Percentiles rank a stretch among this genome's conserved stretches.
These are phyloP conservation scores for Penicillium sclerotigenum DNA, from an alignment of 2,329 filamentous ascomycete species.

Conservation along the genomic window DNA sequence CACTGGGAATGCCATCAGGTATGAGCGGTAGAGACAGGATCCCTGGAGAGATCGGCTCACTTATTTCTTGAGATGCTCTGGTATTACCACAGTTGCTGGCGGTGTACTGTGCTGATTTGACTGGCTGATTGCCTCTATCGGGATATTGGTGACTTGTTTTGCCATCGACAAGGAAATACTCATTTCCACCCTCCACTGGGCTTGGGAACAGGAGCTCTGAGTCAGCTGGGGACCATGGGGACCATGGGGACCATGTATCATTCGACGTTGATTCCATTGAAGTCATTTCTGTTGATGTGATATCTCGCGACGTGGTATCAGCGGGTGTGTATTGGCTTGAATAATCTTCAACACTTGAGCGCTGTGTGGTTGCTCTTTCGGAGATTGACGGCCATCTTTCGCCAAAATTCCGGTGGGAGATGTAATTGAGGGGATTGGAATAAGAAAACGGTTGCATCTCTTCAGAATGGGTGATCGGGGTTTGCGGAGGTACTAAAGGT, in stretches of 20 bases:
- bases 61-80: constrained; percentile 14
- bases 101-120: constrained; percentile 20
- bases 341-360: background rate
- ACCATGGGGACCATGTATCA: constrained; percentile 17
- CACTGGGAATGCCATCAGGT: background rate
- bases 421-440: background rate
- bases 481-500: background rate
- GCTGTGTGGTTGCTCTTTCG: background rate
- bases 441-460: background rate
- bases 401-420: background rate
- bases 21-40: background rate
- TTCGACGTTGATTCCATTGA: constrained; percentile 13
- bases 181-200: constrained; percentile 16
- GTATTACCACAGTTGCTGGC: constrained; percentile 16
- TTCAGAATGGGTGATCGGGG: background rate
- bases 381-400: background rate
- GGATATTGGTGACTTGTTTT: constrained; percentile 25
- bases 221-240: constrained; percentile 20
- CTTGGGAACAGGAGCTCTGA: constrained; percentile 21
- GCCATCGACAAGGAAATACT: constrained; percentile 31
- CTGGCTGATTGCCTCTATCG: constrained; percentile 24
- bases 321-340: constrained; percentile 11
- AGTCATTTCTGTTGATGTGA: constrained; percentile 1
- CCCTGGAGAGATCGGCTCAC: constrained; percentile 14
- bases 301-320: constrained; percentile 14